phyloP scores from a whole-genome alignment of 148 eudicot species.

The Rhododendron henanense region DNA sequence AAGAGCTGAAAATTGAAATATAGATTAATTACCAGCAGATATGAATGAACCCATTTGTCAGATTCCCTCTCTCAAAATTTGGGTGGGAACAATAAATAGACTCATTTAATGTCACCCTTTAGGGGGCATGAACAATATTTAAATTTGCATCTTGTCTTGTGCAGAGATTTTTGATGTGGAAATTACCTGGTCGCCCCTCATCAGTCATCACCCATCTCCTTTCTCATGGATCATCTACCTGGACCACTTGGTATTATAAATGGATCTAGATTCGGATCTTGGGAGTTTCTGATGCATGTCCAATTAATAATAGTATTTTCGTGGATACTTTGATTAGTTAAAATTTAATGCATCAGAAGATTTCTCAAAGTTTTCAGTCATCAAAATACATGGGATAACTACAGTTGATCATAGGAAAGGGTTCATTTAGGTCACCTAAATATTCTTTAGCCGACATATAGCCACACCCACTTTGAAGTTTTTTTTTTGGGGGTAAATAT shows the following conservation, averaged over 20 bases:
- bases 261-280: neutral
- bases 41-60: constrained; percentile 7
- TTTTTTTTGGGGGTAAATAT: no score
- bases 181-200: constrained; percentile 2
- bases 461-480: neutral
- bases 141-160: neutral
- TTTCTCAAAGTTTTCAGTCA: neutral
- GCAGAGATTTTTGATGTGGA: neutral
- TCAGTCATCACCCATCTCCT: neutral
- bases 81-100: constrained; percentile 24
- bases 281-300: neutral
- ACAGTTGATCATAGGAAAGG: neutral
- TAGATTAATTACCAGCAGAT: neutral
- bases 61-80: constrained; percentile 15
- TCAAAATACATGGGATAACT: neutral
- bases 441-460: neutral
- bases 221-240: neutral
- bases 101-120: constrained; percentile 18
- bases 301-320: neutral
- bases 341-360: neutral
- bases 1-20: neutral
- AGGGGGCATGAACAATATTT: neutral
- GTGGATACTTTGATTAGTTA: neutral
- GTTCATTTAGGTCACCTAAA: neutral
- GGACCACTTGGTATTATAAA: neutral